phyloP scores from a whole-genome alignment of 331 rosid genomes.

The Quercus phellos region DNA sequence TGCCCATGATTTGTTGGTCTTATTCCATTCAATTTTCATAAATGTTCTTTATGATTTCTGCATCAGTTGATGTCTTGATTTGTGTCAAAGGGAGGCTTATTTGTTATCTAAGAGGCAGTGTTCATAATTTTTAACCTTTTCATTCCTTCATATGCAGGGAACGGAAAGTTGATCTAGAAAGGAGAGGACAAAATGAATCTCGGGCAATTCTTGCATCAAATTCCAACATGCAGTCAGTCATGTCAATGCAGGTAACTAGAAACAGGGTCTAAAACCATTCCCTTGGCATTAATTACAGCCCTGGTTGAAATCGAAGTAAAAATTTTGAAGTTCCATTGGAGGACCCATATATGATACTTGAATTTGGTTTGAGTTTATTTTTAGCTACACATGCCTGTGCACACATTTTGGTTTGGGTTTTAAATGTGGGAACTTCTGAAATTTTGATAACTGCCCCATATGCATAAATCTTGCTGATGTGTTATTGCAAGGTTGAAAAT shows the following conservation, averaged over 20 bases:
- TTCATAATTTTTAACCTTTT: slow-evolving; percentile 6
- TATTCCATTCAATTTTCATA: neutral
- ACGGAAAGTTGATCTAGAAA: slow-evolving; percentile 35
- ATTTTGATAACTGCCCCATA: no score
- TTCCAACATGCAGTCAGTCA: slow-evolving; percentile 28
- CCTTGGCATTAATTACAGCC: neutral
- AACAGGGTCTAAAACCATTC: neutral
- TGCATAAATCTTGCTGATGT: no score
- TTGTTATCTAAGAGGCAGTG: slow-evolving; percentile 7
- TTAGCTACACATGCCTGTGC: no score
- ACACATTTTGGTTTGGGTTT: no score
- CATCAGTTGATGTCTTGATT: slow-evolving; percentile 10
- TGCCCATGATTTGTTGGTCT: slow-evolving; percentile 1
- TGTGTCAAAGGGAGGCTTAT: neutral
- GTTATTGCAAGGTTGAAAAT: no score
- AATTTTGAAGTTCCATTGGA: no score
- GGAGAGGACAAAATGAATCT: slow-evolving; percentile 43
- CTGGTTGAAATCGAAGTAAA: slow-evolving; percentile 3
- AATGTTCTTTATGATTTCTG: slow-evolving; percentile 9
- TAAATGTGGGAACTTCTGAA: no score
- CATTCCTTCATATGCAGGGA: slow-evolving; percentile 20
- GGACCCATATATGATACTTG: no score
- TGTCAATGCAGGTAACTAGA: slow-evolving; percentile 45
- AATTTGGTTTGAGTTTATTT: no score
- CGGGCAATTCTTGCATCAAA: slow-evolving; percentile 25